These are phyloP conservation scores for Pythium guiyangense DNA, from an alignment of 352 stramenopile species.

Conservation along the genomic window DNA sequence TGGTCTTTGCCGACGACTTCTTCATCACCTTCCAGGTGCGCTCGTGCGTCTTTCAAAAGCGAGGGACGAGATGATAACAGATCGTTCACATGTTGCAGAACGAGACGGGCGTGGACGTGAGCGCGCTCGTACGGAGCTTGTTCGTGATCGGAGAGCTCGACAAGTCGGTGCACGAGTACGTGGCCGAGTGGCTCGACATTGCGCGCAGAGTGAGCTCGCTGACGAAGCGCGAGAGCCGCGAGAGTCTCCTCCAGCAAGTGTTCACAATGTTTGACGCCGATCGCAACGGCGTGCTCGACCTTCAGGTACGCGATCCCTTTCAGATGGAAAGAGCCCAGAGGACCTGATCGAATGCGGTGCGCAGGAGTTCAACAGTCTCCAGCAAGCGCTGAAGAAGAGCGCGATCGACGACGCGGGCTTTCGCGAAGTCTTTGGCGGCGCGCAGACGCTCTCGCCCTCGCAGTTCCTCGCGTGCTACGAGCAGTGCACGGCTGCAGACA, in stretches of 20 bases:
- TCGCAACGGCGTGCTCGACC: slow-evolving; percentile 28
- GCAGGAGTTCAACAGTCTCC: slow-evolving; percentile 59
- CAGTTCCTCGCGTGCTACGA: slow-evolving; percentile 40
- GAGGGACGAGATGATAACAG: background rate
- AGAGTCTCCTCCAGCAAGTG: slow-evolving; percentile 28
- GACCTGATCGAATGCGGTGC: background rate
- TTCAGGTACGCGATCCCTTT: slow-evolving; percentile 24
- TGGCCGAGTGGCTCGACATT: slow-evolving; percentile 18
- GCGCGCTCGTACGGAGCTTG: slow-evolving; percentile 22
- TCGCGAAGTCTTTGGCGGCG: slow-evolving; percentile 27
- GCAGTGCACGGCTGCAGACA: slow-evolving; percentile 26
- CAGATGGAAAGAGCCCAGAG: no score
- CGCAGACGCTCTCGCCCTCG: slow-evolving; percentile 20
- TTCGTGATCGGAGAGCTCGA: slow-evolving; percentile 34
- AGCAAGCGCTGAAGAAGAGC: slow-evolving; percentile 39
- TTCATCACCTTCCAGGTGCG: slow-evolving; percentile 32
- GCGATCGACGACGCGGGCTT: slow-evolving; percentile 34
- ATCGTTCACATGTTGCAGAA: slow-evolving; percentile 4
- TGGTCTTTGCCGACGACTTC: slow-evolving; percentile 35
- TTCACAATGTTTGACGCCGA: slow-evolving; percentile 44
- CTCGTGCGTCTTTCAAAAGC: background rate
- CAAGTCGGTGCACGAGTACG: slow-evolving; percentile 29
- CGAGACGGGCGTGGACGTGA: slow-evolving; percentile 13
- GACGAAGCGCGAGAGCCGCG: slow-evolving; percentile 34
- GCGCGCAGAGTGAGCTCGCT: slow-evolving; percentile 20